Evolutionary conservation across 495 filamentous ascomycete genomes (phyloP).

Genomic region (Ramalina peruviana): DNA sequence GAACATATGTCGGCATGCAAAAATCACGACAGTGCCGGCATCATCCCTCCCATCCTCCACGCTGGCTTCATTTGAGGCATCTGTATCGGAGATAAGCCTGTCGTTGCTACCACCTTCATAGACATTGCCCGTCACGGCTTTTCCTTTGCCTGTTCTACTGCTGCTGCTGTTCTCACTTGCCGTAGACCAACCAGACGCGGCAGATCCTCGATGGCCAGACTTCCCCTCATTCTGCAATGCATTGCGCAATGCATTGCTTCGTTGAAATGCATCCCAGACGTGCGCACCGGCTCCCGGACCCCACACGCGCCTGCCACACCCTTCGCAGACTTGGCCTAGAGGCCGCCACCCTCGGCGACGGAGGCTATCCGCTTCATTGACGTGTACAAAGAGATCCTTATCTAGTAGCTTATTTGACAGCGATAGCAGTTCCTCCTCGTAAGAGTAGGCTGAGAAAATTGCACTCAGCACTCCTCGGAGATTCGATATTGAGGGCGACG

Average conservation of each 20-base stretch:
- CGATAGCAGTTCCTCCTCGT: constrained; percentile 74
- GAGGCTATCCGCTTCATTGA: constrained; percentile 56
- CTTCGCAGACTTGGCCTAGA: constrained; percentile 70
- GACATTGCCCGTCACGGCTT: constrained; percentile 4
- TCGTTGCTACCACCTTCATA: not conserved
- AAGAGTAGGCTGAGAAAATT: constrained; percentile 89
- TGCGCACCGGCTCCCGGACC: constrained; percentile 69
- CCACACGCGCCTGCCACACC: constrained; percentile 74
- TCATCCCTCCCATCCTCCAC: not conserved
- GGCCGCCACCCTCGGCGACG: constrained; percentile 87
- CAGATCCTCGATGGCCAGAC: not conserved
- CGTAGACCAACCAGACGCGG: too few relatives aligned
- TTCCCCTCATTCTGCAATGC: constrained; percentile 19
- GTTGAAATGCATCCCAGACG: constrained; percentile 72
- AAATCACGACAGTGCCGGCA: constrained; percentile 31
- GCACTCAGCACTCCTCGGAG: constrained; percentile 70
- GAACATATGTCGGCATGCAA: constrained; percentile 42
- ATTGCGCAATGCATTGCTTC: constrained; percentile 38
- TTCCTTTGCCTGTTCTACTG: constrained; percentile 4
- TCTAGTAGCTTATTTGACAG: constrained; percentile 80
- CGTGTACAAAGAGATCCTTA: constrained; percentile 76
- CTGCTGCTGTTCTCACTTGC: too few relatives aligned
- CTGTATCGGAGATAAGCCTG: not conserved
- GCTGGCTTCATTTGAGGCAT: not conserved
- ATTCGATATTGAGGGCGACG: constrained; percentile 77